phyloP scores from a whole-genome alignment of 192 early-diverging fungal species.

The Coemansia sp. region DNA sequence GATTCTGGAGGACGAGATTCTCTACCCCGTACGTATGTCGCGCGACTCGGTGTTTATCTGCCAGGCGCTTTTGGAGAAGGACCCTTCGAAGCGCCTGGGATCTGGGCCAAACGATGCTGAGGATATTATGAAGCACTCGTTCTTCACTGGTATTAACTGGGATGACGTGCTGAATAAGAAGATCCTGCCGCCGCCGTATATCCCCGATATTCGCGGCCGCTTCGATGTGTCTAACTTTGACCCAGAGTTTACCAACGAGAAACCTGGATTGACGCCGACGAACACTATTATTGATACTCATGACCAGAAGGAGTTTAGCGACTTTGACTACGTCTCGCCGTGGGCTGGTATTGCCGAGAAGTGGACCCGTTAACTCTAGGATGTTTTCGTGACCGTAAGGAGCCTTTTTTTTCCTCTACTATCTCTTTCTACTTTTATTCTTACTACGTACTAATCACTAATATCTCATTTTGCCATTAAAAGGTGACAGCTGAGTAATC shows the following conservation, averaged over 20 bases:
- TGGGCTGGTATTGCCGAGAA: slow-evolving; percentile 71
- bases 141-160: slow-evolving; percentile 96
- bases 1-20: slow-evolving; percentile 93
- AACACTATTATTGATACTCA: slow-evolving; percentile 75
- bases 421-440: neutral
- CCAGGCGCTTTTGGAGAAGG: slow-evolving; percentile 88
- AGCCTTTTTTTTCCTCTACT: neutral
- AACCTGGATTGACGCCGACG: slow-evolving; percentile 90
- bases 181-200: slow-evolving; percentile 83
- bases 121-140: slow-evolving; percentile 93
- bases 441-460: neutral
- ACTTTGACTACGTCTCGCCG: slow-evolving; percentile 92
- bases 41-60: slow-evolving; percentile 90
- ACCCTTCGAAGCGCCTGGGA: slow-evolving; percentile 86
- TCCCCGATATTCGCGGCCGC: slow-evolving; percentile 74
- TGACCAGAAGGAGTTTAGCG: slow-evolving; percentile 93
- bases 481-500: no score
- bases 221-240: slow-evolving; percentile 99
- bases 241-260: slow-evolving; percentile 95
- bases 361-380: slow-evolving; percentile 43
- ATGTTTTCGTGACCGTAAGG: neutral
- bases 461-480: neutral
- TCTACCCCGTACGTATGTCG: slow-evolving; percentile 94
- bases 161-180: slow-evolving; percentile 90
- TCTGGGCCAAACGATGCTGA: slow-evolving; percentile 81